Percentiles rank a stretch among this genome's conserved stretches.
phyloP scores from a whole-genome alignment of 2,329 filamentous ascomycete species.

The Ophiosphaerella herpotricha region DNA sequence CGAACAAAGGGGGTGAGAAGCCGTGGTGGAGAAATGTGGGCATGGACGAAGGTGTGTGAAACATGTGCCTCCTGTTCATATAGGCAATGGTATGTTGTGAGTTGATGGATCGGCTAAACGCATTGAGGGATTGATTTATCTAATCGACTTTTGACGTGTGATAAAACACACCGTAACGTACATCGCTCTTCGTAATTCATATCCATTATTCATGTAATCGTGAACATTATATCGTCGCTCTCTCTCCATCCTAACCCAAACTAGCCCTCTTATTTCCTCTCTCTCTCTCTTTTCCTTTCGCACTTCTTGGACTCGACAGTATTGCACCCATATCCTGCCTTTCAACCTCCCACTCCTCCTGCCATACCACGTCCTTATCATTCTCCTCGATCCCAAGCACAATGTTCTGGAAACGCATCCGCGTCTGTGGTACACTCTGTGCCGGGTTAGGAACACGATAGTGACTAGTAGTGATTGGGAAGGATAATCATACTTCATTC shows the following conservation, averaged over 20 bases:
- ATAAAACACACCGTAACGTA: neutral
- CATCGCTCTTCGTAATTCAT: neutral
- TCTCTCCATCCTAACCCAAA: neutral
- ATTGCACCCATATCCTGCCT: constrained; percentile 1
- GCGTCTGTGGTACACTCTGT: constrained; percentile 37
- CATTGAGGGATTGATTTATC: neutral
- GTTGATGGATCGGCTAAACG: neutral
- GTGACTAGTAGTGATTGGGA: neutral
- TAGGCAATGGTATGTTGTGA: neutral
- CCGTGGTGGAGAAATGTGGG: constrained; percentile 57
- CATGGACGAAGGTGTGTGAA: constrained; percentile 54
- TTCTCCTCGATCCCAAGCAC: constrained; percentile 30
- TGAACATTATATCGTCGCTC: too few species aligned
- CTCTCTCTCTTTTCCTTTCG: constrained; percentile 20
- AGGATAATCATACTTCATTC: constrained; percentile 36
- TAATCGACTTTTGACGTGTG: neutral
- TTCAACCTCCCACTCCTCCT: constrained; percentile 25
- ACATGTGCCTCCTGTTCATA: neutral
- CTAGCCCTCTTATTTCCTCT: neutral
- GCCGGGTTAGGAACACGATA: neutral
- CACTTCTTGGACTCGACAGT: constrained; percentile 17
- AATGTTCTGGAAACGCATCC: constrained; percentile 37
- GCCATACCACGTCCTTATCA: constrained; percentile 11
- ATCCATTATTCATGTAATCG: too few species aligned
- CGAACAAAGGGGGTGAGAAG: constrained; percentile 37